A percentile compares a stretch with the other conserved stretches of the same genome.
Conservation (phyloP, 176 grass and related monocot genomes). For the Juncus effusus region DNA sequence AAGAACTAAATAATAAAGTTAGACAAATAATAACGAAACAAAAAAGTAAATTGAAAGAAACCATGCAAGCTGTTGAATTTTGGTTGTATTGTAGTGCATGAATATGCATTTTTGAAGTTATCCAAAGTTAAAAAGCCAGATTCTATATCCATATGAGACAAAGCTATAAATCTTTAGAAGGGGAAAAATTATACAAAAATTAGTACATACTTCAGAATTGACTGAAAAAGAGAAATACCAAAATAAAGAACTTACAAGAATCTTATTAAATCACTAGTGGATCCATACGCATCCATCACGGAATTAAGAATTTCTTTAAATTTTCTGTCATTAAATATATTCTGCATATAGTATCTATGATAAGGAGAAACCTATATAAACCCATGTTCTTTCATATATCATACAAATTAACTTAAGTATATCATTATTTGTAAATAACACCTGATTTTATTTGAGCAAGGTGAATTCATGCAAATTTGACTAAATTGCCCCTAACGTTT, state of each 20-base stretch:
- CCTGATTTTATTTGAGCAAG: too few species aligned
- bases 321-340: conserved; percentile 66
- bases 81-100: conserved; percentile 69
- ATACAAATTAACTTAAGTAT: conserved; percentile 5
- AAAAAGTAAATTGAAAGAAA: conserved; percentile 27
- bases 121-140: conserved; percentile 63
- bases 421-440: not conserved
- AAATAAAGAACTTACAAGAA: conserved; percentile 64
- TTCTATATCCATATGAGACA: conserved; percentile 76
- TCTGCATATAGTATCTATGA: conserved; percentile 34
- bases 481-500: too few species aligned
- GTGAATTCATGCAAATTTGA: too few species aligned
- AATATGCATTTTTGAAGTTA: conserved; percentile 59
- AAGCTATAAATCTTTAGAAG: conserved; percentile 62
- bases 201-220: conserved; percentile 6
- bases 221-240: conserved; percentile 9
- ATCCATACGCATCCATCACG: conserved; percentile 53
- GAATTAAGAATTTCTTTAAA: conserved; percentile 69
- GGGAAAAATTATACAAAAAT: not conserved
- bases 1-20: not conserved
- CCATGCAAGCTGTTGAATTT: conserved; percentile 73
- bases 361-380: conserved; percentile 1
- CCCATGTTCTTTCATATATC: too few species aligned
- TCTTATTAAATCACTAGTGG: conserved; percentile 59
- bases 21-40: conserved; percentile 9